A percentile compares a stretch with the other conserved stretches of the same genome.
phyloP scores from a whole-genome alignment of 495 filamentous ascomycete species.

The Lineolata rhizophorae region DNA sequence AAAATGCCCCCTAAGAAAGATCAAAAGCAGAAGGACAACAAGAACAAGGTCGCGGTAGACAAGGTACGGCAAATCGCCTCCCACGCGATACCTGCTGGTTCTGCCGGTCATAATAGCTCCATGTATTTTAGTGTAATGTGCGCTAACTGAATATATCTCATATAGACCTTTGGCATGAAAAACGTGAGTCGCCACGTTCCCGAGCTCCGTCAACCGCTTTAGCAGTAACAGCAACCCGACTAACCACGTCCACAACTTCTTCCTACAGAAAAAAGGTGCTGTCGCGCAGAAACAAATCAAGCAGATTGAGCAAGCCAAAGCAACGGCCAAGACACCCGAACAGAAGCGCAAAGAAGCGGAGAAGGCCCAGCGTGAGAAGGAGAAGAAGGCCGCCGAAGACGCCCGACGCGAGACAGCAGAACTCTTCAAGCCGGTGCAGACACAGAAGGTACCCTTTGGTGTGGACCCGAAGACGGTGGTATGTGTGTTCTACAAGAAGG shows the following conservation, averaged over 20 bases:
- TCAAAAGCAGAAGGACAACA: conserved; percentile 48
- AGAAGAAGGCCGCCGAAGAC: conserved; percentile 70
- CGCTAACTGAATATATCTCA: too few relatives aligned
- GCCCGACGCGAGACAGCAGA: conserved; percentile 60
- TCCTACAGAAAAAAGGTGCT: conserved; percentile 66
- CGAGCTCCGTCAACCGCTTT: background rate
- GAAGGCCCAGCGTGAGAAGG: conserved; percentile 59
- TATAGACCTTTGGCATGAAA: conserved; percentile 96
- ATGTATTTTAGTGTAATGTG: too few relatives aligned
- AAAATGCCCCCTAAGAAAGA: conserved; percentile 79
- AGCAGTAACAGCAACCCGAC: background rate
- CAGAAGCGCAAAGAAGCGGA: conserved; percentile 81
- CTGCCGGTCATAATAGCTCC: too few relatives aligned
- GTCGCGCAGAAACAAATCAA: conserved; percentile 76
- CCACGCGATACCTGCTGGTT: too few relatives aligned
- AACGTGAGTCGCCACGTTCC: conserved; percentile 36
- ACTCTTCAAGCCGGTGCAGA: conserved; percentile 82
- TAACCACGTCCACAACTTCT: conserved; percentile 3
- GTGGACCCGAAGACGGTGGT: conserved; percentile 98
- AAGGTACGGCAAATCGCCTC: conserved; percentile 33
- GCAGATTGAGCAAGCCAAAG: conserved; percentile 47
- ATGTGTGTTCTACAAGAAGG: conserved; percentile 89
- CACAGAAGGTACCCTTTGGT: conserved; percentile 91
- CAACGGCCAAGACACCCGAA: conserved; percentile 51
- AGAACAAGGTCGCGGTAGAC: conserved; percentile 56